phyloP scores from a whole-genome alignment of 306 rosid species.

The Sicyos edulis region DNA sequence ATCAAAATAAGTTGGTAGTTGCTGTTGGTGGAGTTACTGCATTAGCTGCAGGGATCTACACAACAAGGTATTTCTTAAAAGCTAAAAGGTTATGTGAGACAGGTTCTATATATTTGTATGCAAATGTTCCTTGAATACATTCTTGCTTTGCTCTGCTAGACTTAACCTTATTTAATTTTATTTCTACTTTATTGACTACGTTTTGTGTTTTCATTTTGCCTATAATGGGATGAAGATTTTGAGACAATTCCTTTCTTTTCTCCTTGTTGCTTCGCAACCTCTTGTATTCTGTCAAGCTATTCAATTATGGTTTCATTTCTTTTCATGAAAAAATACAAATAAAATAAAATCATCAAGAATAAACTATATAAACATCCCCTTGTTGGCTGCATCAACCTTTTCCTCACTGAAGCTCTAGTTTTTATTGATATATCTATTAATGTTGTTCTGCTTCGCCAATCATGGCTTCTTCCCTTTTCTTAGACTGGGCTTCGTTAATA shows the following conservation, averaged over 20 bases:
- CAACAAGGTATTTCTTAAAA: slow-evolving; percentile 61
- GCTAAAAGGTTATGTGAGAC: slow-evolving; percentile 3
- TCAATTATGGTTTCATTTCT: neutral
- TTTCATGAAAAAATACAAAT: neutral
- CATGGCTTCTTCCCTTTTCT: too few species aligned
- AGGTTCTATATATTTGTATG: neutral
- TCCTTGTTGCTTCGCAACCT: neutral
- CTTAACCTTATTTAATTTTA: neutral
- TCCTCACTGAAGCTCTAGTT: too few species aligned
- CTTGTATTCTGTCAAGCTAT: slow-evolving; percentile 4
- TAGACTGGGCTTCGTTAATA: too few species aligned
- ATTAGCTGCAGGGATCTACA: slow-evolving; percentile 90
- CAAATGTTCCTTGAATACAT: neutral
- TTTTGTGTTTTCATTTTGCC: neutral
- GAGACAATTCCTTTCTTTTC: neutral
- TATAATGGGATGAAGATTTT: slow-evolving; percentile 7
- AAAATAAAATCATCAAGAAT: slow-evolving; percentile 6
- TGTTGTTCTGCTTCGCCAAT: too few species aligned
- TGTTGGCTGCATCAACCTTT: too few species aligned
- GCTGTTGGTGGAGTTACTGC: slow-evolving; percentile 98
- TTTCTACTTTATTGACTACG: neutral
- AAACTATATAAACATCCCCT: too few species aligned
- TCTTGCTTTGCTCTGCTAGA: neutral
- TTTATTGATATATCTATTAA: too few species aligned
- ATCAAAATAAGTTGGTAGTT: slow-evolving; percentile 93